These are phyloP conservation scores for Trametes coccinea DNA, from an alignment of 768 basidiomycete species.

Conservation along the genomic window DNA sequence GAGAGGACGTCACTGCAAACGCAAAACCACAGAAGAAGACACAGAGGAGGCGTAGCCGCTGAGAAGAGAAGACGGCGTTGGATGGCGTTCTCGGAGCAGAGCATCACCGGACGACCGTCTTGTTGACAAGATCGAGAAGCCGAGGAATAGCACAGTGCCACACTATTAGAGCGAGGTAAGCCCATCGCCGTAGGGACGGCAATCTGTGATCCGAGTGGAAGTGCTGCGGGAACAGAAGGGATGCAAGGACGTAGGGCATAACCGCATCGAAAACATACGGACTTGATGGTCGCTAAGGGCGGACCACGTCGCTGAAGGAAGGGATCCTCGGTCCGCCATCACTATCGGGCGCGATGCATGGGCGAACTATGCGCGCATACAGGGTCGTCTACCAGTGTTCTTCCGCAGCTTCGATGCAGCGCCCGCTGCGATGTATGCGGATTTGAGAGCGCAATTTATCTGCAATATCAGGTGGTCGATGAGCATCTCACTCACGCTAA, in stretches of 20 bases:
- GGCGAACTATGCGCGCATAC: slow-evolving; percentile 1
- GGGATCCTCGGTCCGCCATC: neutral
- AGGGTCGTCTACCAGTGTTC: too few relatives aligned
- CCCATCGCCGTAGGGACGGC: neutral
- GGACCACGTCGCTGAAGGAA: neutral
- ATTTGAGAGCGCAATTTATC: neutral
- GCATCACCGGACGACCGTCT: too few relatives aligned
- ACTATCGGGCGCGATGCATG: slow-evolving; percentile 2
- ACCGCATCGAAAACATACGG: neutral
- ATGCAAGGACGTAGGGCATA: too few relatives aligned
- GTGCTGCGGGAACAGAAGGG: neutral
- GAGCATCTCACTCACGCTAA: neutral
- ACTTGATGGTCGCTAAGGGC: neutral
- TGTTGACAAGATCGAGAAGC: too few relatives aligned
- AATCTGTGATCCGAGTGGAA: neutral
- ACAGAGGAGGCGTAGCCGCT: neutral
- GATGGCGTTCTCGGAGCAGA: neutral
- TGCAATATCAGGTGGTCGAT: neutral
- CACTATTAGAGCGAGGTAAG: neutral
- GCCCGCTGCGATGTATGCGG: neutral
- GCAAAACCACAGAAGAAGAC: neutral
- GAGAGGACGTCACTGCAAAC: neutral
- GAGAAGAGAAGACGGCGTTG: neutral
- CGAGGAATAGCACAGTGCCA: too few relatives aligned
- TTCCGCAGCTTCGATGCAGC: neutral